Evolutionary conservation across 176 grass and related monocot species (phyloP), one percentile per base, ranked within the genome.

Genomic region (Eremochloa ophiuroides): DNA sequence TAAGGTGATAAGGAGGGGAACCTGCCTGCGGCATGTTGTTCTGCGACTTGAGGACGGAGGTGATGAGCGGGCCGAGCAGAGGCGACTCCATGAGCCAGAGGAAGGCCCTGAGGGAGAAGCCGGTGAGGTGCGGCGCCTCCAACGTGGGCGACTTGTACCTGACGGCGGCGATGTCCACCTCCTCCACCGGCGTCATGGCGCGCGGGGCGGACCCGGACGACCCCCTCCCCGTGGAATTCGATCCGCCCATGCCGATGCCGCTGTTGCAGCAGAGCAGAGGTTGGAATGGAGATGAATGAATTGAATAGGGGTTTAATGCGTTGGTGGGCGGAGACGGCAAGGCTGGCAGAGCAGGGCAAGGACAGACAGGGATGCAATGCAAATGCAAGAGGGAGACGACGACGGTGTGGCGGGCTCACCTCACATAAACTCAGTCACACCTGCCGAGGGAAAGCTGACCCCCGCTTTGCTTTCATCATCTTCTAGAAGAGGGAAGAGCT

Each of bases 11-110:
- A 17, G 10, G 10, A 79, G 8, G 27, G 59, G 40, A 55, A 5
- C 0, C 18, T 9, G 60, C 10, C 92, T 91, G 77, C 4, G 84
- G 81, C 37, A 98, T 78, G 43, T 90, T 91, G 62, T 98, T 98
- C 75, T 95, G 86, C 15, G 79, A 33, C 84, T 98, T 98, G 71
- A 98, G 66, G 58, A 81, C 0, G 80, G 88, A 94, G 59, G 78
- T 69, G 61, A 98, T 7, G 79, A 89, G 3, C 6, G 72, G 23
- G 17, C 96, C 90, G 7, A 98, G 17, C 14, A 95, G 35, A 7
- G 88, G 84, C 3, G 93, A 71, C 80, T 98, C 93, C 76, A 98
- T 69, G 53, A 98, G 70, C 96, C 93, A 91, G 69, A 94, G 67
- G 81, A 91, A 98, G 44, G 82, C 67, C 88, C 34, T 82, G 74